Percentiles rank a stretch among this genome's conserved stretches.
Conservation (phyloP, 179 eudicot species). For the Nepenthes alata region DNA sequence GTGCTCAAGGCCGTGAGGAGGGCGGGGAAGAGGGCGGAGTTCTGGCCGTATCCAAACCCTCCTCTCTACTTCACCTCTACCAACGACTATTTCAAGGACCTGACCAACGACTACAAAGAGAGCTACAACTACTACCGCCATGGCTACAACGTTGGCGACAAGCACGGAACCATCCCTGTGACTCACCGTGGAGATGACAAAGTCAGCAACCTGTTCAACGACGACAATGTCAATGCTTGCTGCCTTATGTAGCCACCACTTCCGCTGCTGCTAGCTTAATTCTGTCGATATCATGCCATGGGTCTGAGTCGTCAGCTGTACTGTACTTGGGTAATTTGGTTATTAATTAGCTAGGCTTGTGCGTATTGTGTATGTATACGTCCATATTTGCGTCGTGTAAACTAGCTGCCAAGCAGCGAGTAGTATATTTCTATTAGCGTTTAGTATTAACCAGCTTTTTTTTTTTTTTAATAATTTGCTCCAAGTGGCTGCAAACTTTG, state of each 20-base stretch:
- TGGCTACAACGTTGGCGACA: constrained; percentile 74
- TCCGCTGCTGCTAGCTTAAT: too few relatives aligned
- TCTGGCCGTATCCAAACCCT: constrained; percentile 77
- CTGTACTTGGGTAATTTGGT: too few relatives aligned
- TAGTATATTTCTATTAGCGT: too few relatives aligned
- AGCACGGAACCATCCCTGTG: constrained; percentile 52
- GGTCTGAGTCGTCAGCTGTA: too few relatives aligned
- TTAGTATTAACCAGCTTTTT: too few relatives aligned
- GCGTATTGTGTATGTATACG: too few relatives aligned
- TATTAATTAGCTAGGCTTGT: too few relatives aligned
- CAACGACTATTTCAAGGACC: constrained; percentile 59
- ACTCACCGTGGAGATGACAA: constrained; percentile 81
- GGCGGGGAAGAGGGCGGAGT: constrained; percentile 89
- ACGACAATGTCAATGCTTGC: constrained; percentile 84
- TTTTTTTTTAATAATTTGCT: too few relatives aligned
- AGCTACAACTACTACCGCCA: constrained; percentile 88
- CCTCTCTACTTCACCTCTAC: constrained; percentile 75
- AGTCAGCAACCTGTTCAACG: constrained; percentile 92
- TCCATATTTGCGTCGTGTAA: too few relatives aligned
- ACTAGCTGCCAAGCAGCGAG: too few relatives aligned
- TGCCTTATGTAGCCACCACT: constrained; percentile 34
- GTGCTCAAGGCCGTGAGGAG: constrained; percentile 76
- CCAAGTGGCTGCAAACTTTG: too few relatives aligned
- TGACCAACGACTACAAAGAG: constrained; percentile 60
- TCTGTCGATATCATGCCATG: too few relatives aligned